phyloP scores from a whole-genome alignment of 768 basidiomycete species.

The Hericium coralloides region DNA sequence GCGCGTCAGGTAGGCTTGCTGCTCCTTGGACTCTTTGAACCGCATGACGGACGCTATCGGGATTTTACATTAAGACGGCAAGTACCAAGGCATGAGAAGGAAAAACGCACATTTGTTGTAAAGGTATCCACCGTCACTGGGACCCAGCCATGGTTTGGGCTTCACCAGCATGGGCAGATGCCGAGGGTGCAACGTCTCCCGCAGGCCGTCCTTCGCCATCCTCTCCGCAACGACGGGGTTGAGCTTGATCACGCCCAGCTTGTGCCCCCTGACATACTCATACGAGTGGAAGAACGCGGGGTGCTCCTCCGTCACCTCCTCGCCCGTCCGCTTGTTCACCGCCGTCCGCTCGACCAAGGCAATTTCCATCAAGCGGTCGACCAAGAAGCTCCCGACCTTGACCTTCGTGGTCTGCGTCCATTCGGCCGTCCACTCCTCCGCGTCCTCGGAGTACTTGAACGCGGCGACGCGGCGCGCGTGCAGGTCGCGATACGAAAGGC shows the following conservation, averaged over 20 bases:
- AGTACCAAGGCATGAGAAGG: background rate
- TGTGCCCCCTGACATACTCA: conserved; percentile 89
- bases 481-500: conserved; percentile 50
- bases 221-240: conserved; percentile 75
- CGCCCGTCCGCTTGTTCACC: conserved; percentile 47
- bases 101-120: conserved; percentile 56
- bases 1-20: conserved; percentile 64
- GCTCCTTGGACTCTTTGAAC: conserved; percentile 84
- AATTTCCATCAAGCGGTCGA: conserved; percentile 77
- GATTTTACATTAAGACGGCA: conserved; percentile 2
- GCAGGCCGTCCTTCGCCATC: conserved; percentile 64
- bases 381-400: conserved; percentile 72
- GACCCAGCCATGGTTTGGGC: conserved; percentile 78
- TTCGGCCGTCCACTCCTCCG: conserved; percentile 64
- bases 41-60: conserved; percentile 70
- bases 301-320: conserved; percentile 66
- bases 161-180: conserved; percentile 93
- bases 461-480: conserved; percentile 59
- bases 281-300: conserved; percentile 89
- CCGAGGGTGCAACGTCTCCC: conserved; percentile 76
- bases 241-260: conserved; percentile 84
- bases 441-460: conserved; percentile 53
- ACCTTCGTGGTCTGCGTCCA: conserved; percentile 79
- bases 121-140: conserved; percentile 77
- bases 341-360: conserved; percentile 65